Base-by-base conservation (phyloP, 352 stramenopile species). In the Phytophthora cactorum region DNA sequence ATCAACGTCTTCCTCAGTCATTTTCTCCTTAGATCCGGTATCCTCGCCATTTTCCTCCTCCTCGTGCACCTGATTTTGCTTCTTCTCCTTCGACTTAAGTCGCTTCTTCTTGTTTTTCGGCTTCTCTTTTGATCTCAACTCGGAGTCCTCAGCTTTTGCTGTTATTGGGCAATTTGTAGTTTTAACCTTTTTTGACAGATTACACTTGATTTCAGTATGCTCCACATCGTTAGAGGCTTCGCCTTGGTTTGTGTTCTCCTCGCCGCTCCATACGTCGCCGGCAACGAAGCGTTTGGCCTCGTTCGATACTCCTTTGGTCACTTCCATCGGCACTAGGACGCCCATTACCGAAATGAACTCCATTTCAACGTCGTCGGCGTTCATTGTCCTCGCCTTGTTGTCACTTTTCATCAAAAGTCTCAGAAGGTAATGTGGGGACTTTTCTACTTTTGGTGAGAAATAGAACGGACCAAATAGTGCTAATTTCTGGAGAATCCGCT, bases 311-410 rank as follows among this genome's bases (percentile, higher is more conserved):
- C 58, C 47, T 14, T 66, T 66, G 8, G 58, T 66, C 47, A 59
- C 36, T n/a, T 66, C 58, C 36, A 66, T 44, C 17, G 58, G 58
- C n/a, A 66, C 47, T 2, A 66, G 49, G 5, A 66, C 38, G 10
- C 58, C 58, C 58, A 66, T 59, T 10, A 66, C 58, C 15, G 58
- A 66, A 17, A 66, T 28, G 38, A 66, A 59, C 47, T 66, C 58
- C 47, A 66, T 51, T 39, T 66, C 58, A 10, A 66, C 58, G 27
- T 58, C 58, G 27, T 58, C 58, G 25, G 55, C 32, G 22, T 12
- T 15, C 41, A 47, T 43, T 12, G 11, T 9, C 9, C 36, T 9
- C 29, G 4, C 29, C 4, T 7, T 34, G 29, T 2, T 22, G 22
- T 22, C 22, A 22, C 22, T 22, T 22, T 22, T 22, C 22, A 22